Evolutionary conservation across 2,329 filamentous ascomycete genomes (phyloP), one percentile per base, ranked within the genome.

Genomic region (Orbilia brochopaga): DNA sequence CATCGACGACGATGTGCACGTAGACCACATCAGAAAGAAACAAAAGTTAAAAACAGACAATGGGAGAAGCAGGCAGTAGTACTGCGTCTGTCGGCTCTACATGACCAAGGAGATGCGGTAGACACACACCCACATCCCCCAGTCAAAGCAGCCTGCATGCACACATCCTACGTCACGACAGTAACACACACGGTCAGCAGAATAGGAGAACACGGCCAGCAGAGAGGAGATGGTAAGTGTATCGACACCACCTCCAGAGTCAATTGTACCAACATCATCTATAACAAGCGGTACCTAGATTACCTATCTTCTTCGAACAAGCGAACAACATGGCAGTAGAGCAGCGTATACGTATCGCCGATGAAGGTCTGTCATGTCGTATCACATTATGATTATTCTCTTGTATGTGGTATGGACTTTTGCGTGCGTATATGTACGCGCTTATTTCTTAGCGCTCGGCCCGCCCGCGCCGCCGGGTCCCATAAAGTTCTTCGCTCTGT

Each of bases 401-500:
- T 42, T 13, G 37, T 3, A 13, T 17, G n/a, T 42, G 11, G n/a
- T 17, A 15, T 44, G 13, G 3, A 15, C 4, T 13, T 15, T 5
- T 44, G 15, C 4, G 13, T 44, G 40, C 58, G 35, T 53, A 7
- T 19, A 7, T 32, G 42, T 53, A 44, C 7, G 6, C 32, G 21
- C 40, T 59, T 70, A 70, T 44, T 70, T 70, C 59, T 70, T 70
- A 48, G 53, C 59, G 42, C 77, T 74, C 27, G 64, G 60, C 48
- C 70, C 55, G n/a, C 73, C 69, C 23, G 64, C 57, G 52, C 70
- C 55, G n/a, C 73, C 69, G 24, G 60, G 74, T 17, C 59, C 74
- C 86, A 90, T 88, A 79, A 90, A 85, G 78, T 87, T 88, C 75
- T 84, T 82, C 64, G 87, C 87, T 84, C 86, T 87, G 74, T 73